Evolutionary conservation across 768 basidiomycete genomes (phyloP), one percentile per base, ranked within the genome.

Genomic region (Agrocybe chaxingu): DNA sequence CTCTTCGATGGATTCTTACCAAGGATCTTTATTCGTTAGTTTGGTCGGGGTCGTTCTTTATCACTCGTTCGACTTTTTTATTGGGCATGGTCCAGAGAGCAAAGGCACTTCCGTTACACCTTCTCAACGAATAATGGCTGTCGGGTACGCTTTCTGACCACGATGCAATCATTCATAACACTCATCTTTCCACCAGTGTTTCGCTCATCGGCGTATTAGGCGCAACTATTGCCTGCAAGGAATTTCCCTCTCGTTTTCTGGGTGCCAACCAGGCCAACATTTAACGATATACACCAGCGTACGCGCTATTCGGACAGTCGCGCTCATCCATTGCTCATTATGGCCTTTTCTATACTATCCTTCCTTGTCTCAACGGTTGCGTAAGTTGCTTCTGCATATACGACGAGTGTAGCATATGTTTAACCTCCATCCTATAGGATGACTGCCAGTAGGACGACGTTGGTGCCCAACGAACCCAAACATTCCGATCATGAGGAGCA

Each of bases 31-130:
- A 47, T 12, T 47, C 4, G 57, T 79, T 79, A 85, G 7, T 74
- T 77, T 44, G 85, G 88, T 62, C 74, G 94, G 30, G 37, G 78
- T 10, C 92, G 92, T 0, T 89, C 92, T 7, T 62, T 94, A n/a
- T 71, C 92, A 8, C 90, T 96, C 47, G 89, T 16, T 16, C 16
- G 16, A 16, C 16, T 16, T 16, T 16, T 16, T 16, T 16, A 16
- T 16, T 16, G 16, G 16, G 16, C 16, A 16, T 16, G 16, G 16
- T 16, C 16, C 16, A 16, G 16, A 16, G 16, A 16, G 16, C 16
- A 16, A 16, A 16, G 16, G 16, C 16, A 16, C 16, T 16, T 16
- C 16, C 16, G 16, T 16, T 16, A 16, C 16, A 11, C 56, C 70
- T 7, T 48, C 64, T 9, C 63, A 75, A 48, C 62, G 90, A 47